Percentiles rank a stretch among this genome's conserved stretches.
Evolutionary conservation across 495 filamentous ascomycete species (phyloP).

Genomic region (Filosporella fistucella): DNA sequence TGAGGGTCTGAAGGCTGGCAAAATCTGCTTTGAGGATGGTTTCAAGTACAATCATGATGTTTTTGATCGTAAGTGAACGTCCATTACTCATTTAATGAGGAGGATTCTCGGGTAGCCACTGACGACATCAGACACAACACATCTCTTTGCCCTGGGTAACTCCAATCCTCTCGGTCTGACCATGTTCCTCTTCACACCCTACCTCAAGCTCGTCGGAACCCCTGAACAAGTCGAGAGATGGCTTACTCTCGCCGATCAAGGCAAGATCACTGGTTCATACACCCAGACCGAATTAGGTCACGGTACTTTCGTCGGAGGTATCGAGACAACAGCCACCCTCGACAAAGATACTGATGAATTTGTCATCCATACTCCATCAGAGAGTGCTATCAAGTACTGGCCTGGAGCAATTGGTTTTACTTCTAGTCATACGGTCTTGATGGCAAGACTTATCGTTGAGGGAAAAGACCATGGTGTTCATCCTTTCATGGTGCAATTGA

Average conservation of each 20-base stretch:
- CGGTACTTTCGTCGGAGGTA: conserved; percentile 63
- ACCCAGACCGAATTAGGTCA: conserved; percentile 69
- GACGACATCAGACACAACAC: no score
- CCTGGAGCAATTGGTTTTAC: conserved; percentile 61
- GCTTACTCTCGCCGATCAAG: conserved; percentile 52
- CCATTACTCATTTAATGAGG: conserved; percentile 1
- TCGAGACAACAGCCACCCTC: conserved; percentile 66
- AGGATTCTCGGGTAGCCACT: no score
- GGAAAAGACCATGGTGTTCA: conserved; percentile 25
- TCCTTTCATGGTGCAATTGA: conserved; percentile 29
- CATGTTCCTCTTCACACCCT: conserved; percentile 46
- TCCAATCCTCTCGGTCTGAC: conserved; percentile 12
- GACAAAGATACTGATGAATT: conserved; percentile 59
- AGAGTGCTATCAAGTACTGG: conserved; percentile 59
- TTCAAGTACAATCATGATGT: background rate
- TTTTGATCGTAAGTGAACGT: no score
- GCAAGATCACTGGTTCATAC: conserved; percentile 65
- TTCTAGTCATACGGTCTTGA: conserved; percentile 24
- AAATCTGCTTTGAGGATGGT: conserved; percentile 7
- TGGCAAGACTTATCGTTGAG: conserved; percentile 26
- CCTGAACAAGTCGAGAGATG: conserved; percentile 61
- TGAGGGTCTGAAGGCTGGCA: conserved; percentile 6
- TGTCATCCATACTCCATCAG: conserved; percentile 54
- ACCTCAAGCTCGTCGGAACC: conserved; percentile 57
- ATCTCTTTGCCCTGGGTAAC: no score